Evolutionary conservation across 2,329 filamentous ascomycete genomes (phyloP), one percentile per base, ranked within the genome.

Genomic region (Fusarium staphyleae): DNA sequence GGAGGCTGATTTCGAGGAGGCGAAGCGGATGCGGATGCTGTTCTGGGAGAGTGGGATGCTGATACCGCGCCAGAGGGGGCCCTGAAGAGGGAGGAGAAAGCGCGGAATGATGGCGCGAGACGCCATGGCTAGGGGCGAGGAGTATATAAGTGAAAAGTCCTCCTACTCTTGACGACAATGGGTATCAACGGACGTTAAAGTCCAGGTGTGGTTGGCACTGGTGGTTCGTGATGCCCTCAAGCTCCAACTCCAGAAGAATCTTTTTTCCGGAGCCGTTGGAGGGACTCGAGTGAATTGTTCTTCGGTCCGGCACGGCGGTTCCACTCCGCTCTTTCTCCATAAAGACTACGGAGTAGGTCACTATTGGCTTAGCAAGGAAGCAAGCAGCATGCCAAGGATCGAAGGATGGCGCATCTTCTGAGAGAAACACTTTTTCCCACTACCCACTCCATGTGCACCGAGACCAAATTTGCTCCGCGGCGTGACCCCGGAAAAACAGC

Each of bases 1-100:
- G 34, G 49, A 49, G 35, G 56, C 43, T 11, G 55, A 52, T 5
- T 24, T 24, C 8, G 64, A 63, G 2, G 71, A 73, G 43, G 68
- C 69, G 58, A 72, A 75, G 42, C 72, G 72, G 41, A 75, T 62
- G 63, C 65, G 64, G 49, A 74, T 65, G 55, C 55, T 63, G 57
- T 68, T 70, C 46, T 74, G 72, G 12, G 72, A 70, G 49, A 68
- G 59, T 13, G 70, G 72, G 48, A 73, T 70, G 52, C 67, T 67
- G 41, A 74, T 60, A 54, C 72, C 73, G 46, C 78, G 78, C 84
- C 84, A 87, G 66, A 86, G 75, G 24, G 78, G 74, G 48, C 82
- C 76, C 63, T 82, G 79, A 56, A 85, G 81, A 4, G 87, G 87
- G 33, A 90, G 80, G n/a, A 90, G 81, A 69, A 89, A 89, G 39